Base-by-base conservation (phyloP, 805 yeast species). In the Wickerhamomyces canadensis region DNA sequence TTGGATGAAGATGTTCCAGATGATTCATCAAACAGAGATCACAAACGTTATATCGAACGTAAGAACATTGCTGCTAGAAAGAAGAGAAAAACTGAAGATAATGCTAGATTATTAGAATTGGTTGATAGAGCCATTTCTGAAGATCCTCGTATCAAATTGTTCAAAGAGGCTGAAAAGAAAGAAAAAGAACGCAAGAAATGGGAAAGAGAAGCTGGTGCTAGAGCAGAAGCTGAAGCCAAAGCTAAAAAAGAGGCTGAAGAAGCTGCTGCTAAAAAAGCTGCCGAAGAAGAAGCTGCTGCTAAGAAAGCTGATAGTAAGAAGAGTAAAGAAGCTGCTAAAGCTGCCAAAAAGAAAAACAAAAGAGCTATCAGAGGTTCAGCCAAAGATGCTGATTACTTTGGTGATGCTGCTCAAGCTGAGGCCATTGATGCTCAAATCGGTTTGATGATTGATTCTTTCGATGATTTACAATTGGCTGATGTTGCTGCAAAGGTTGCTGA, bases 1-100 rank as follows among this genome's bases (percentile, higher is more conserved):
- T 77, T 88, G 64, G 98, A 93, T 61, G 98, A 93, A 73, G 98
- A 93, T 61, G 96, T 89, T 57, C 98, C 98, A 52, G 98, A 93
- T 71, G 98, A 93, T 68, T 85, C 97, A 40, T 84, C 96, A 44
- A 93, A 93, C 80, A 88, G 98, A 76, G 98, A 93, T 65, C 95
- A 93, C 78, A 93, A 93, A 74, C 95, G 98, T 71, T 85, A 87
- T 74, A 82, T 89, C 52, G 98, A 93, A 72, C 87, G 91, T 74
- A 93, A 93, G 76, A 93, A 93, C 74, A 78, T 85, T 66, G 88
- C 95, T 51, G 86, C 94, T 41, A 85, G 98, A 74, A 84, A 86
- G 74, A 93, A 91, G 84, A 84, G 78, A 74, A 93, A 93, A 83
- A 88, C 91, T 58, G 97, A 93, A 60, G 98, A 93, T 67, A 91